Conservation (phyloP, 192 early-diverging fungal species). For the Paraglomus brasilianum region DNA sequence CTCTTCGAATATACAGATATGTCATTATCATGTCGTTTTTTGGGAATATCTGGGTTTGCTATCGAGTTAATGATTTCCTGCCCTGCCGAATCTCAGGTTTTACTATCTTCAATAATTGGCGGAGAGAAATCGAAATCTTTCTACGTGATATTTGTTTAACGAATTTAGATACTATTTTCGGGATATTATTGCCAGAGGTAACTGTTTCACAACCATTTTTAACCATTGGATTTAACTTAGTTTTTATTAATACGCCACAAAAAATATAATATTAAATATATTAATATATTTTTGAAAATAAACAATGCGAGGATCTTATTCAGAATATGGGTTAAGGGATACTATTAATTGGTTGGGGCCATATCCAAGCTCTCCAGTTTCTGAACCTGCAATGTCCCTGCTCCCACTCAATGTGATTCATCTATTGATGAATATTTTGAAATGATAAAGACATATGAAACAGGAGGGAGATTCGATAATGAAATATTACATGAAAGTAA, state of each 20-base stretch:
- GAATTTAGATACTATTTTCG: slow-evolving; percentile 10
- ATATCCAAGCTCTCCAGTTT: too few species aligned
- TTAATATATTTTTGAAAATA: neutral
- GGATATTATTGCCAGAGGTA: too few species aligned
- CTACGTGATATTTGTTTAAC: slow-evolving; percentile 1
- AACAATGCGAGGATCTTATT: too few species aligned
- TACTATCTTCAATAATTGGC: slow-evolving; percentile 15
- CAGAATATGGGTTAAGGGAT: too few species aligned
- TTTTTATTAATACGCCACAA: slow-evolving; percentile 16
- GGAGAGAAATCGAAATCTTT: slow-evolving; percentile 6
- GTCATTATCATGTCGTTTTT: too few species aligned
- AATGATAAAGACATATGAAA: too few species aligned
- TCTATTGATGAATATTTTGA: slow-evolving; percentile 10
- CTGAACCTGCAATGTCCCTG: too few species aligned
- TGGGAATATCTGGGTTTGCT: slow-evolving; percentile 27
- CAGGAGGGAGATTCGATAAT: slow-evolving; percentile 16
- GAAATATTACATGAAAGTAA: slow-evolving; percentile 8
- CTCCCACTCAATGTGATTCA: neutral
- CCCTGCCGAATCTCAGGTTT: slow-evolving; percentile 22
- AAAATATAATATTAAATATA: slow-evolving; percentile 20
- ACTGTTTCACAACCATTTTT: too few species aligned
- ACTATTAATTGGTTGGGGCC: too few species aligned
- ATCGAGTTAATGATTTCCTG: slow-evolving; percentile 14
- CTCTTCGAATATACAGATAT: too few species aligned
- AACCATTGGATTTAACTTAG: neutral